Conservation (phyloP, 352 stramenopile species). For the Phytophthora litchii region DNA sequence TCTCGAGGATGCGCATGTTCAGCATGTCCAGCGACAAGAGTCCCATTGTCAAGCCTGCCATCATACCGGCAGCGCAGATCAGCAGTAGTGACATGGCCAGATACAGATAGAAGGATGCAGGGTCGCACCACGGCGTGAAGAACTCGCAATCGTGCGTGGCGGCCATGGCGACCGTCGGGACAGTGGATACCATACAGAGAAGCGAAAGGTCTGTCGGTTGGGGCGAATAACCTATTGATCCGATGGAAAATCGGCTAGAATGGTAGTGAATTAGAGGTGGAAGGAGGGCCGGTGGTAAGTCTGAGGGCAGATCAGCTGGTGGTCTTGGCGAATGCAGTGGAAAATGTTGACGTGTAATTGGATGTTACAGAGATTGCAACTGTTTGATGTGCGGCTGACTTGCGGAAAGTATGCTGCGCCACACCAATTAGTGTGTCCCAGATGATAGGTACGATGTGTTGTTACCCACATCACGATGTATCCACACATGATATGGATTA, state of each 20-base stretch:
- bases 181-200: not conserved
- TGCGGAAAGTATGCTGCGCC: constrained; percentile 5
- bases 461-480: not conserved
- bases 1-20: constrained; percentile 80
- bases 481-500: constrained; percentile 9
- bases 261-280: not conserved
- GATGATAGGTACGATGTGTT: constrained; percentile 22
- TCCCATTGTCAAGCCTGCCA: constrained; percentile 83
- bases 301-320: not conserved
- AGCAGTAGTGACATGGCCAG: constrained; percentile 53
- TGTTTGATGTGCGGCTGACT: constrained; percentile 19
- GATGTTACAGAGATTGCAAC: constrained; percentile 1
- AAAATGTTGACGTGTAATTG: not conserved
- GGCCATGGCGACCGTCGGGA: constrained; percentile 11
- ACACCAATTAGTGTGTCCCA: constrained; percentile 30
- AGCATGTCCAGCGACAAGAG: constrained; percentile 81
- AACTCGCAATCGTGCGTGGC: constrained; percentile 47
- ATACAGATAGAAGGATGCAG: constrained; percentile 62
- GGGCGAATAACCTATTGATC: not conserved
- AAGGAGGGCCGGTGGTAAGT: not conserved
- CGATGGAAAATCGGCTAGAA: not conserved
- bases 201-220: too few relatives aligned
- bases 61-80: constrained; percentile 61
- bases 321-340: not conserved
- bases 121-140: constrained; percentile 70